phyloP scores from a whole-genome alignment of 768 basidiomycete genomes.

The Rhodotorula graminis region DNA sequence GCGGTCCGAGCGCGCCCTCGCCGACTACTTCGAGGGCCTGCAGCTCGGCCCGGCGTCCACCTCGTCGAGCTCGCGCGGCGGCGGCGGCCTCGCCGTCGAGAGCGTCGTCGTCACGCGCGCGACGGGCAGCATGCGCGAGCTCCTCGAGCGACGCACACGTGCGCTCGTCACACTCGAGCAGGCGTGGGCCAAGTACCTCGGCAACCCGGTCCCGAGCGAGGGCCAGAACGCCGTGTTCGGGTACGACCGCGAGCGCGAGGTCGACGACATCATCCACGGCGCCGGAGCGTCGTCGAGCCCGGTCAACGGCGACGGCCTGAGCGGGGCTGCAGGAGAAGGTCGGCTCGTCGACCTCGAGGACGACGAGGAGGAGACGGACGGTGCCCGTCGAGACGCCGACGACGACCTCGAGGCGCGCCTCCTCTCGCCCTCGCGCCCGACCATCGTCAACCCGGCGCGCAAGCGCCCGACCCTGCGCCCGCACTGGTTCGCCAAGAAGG shows the following conservation, averaged over 20 bases:
- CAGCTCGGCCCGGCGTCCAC: slow-evolving; percentile 48
- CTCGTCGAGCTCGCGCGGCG: too few relatives aligned
- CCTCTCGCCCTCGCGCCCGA: slow-evolving; percentile 44
- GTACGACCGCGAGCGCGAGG: slow-evolving; percentile 63
- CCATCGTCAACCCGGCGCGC: slow-evolving; percentile 50
- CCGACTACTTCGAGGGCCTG: slow-evolving; percentile 91
- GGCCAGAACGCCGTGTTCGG: slow-evolving; percentile 58
- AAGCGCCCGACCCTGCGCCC: slow-evolving; percentile 70
- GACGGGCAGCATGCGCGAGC: slow-evolving; percentile 62
- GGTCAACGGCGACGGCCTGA: slow-evolving; percentile 45
- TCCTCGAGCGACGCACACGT: slow-evolving; percentile 74
- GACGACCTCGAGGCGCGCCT: slow-evolving; percentile 52
- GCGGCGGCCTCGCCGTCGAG: slow-evolving; percentile 60
- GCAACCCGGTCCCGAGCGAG: slow-evolving; percentile 66
- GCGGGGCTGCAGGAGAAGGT: slow-evolving; percentile 51
- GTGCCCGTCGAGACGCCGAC: slow-evolving; percentile 50
- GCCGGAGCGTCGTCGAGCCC: slow-evolving; percentile 49
- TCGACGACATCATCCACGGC: slow-evolving; percentile 32
- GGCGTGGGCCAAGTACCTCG: slow-evolving; percentile 86
- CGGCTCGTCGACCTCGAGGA: slow-evolving; percentile 38
- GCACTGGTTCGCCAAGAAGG: slow-evolving; percentile 66
- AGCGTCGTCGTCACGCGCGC: slow-evolving; percentile 85
- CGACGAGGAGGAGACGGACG: slow-evolving; percentile 19
- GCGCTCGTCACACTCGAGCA: slow-evolving; percentile 72
- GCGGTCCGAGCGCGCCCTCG: slow-evolving; percentile 74